Conservation (phyloP, 2,329 filamentous ascomycete genomes). For the Aspergillus pseudoviridinutans region DNA sequence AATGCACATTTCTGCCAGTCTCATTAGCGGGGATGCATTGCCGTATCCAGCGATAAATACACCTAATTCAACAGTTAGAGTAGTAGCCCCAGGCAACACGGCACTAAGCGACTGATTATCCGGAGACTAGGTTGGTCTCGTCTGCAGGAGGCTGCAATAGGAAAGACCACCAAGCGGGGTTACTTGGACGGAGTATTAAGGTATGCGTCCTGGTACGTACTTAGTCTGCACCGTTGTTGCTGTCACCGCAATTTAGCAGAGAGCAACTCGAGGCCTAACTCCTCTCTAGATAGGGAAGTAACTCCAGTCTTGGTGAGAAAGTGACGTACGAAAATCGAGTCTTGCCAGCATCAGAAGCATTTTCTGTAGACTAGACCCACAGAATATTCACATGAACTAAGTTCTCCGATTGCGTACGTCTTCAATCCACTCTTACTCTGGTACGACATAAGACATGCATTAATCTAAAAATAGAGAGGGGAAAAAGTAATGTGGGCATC, state of each 20-base stretch:
- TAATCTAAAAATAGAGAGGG: not conserved
- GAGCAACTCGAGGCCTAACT: not conserved
- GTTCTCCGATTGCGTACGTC: not conserved
- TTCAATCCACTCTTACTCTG: not conserved
- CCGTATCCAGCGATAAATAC: not conserved
- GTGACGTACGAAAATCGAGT: not conserved
- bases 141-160: constrained; percentile 20
- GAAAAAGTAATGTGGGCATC: not conserved
- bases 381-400: no score
- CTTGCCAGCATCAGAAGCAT: not conserved
- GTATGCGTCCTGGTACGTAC: not conserved
- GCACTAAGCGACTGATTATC: not conserved
- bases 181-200: not conserved
- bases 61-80: not conserved
- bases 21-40: not conserved
- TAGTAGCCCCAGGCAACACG: not conserved
- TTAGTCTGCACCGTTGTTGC: not conserved
- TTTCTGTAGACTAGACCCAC: not conserved
- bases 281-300: not conserved
- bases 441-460: not conserved
- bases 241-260: not conserved
- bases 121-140: constrained; percentile 2
- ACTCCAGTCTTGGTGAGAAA: not conserved
- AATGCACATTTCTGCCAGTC: not conserved
- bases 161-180: constrained; percentile 17